These are phyloP conservation scores for Nicotiana benthamiana DNA, from an alignment of 257 asterid species.

Conservation along the genomic window DNA sequence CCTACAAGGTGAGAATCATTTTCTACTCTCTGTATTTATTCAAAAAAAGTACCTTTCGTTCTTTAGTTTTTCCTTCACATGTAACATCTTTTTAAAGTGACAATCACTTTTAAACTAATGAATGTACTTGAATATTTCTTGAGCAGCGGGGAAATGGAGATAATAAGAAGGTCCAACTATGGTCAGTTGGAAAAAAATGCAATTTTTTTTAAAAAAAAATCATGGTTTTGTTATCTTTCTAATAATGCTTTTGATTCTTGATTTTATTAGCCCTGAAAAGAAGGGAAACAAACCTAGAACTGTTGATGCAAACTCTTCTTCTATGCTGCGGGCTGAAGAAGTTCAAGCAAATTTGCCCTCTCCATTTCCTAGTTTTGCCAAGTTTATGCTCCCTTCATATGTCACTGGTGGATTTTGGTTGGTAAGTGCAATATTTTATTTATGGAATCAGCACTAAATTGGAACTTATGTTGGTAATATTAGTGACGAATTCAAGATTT, in stretches of 20 bases:
- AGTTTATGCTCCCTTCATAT: constrained; percentile 48
- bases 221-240: constrained; percentile 5
- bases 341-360: constrained; percentile 28
- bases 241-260: constrained; percentile 1
- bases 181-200: constrained; percentile 16
- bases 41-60: too few species aligned
- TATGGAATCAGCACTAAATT: neutral
- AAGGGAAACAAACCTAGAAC: constrained; percentile 3
- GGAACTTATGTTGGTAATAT: neutral
- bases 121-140: neutral
- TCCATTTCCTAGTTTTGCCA: constrained; percentile 38
- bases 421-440: constrained; percentile 30
- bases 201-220: neutral
- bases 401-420: constrained; percentile 49
- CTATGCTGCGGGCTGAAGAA: constrained; percentile 30
- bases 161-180: neutral
- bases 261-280: constrained; percentile 18
- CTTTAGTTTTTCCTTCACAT: too few species aligned
- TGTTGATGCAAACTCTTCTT: constrained; percentile 19
- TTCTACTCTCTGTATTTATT: neutral
- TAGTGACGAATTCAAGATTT: too few species aligned
- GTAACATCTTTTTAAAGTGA: too few species aligned
- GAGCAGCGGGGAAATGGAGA: constrained; percentile 13
- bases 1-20: neutral
- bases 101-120: neutral